phyloP scores from a whole-genome alignment of 495 filamentous ascomycete species.

The Hyaloscypha bicolor region DNA sequence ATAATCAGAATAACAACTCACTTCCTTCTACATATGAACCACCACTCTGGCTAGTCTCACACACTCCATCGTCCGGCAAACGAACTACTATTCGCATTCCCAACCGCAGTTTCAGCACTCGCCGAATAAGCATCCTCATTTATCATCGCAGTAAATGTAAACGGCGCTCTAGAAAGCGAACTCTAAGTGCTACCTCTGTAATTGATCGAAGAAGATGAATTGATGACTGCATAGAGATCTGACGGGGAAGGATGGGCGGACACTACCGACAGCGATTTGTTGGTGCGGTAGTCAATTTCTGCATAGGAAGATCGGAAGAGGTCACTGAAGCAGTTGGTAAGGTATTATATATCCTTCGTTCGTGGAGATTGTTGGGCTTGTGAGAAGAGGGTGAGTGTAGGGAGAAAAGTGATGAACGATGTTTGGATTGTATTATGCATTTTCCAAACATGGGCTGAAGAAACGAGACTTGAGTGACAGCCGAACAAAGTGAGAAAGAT shows the following conservation, averaged over 20 bases:
- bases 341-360: background rate
- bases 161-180: background rate
- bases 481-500: background rate
- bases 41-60: constrained; percentile 9
- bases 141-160: constrained; percentile 1
- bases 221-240: constrained; percentile 6
- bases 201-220: background rate
- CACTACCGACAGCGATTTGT: background rate
- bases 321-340: background rate
- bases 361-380: background rate
- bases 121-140: constrained; percentile 7
- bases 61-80: constrained; percentile 10
- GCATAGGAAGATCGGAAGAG: background rate
- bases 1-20: constrained; percentile 14
- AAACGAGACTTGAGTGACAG: background rate
- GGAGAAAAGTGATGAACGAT: background rate
- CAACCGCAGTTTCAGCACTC: constrained; percentile 2
- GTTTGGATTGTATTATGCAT: background rate
- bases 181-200: constrained; percentile 17
- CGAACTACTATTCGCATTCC: constrained; percentile 7
- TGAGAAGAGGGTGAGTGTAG: background rate
- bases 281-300: constrained; percentile 6
- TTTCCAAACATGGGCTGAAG: background rate
- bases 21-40: constrained; percentile 2
- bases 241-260: background rate